Percentiles rank a stretch among this genome's conserved stretches.
Conservation (phyloP, 192 early-diverging fungal species). For the Umbelopsis sp. region DNA sequence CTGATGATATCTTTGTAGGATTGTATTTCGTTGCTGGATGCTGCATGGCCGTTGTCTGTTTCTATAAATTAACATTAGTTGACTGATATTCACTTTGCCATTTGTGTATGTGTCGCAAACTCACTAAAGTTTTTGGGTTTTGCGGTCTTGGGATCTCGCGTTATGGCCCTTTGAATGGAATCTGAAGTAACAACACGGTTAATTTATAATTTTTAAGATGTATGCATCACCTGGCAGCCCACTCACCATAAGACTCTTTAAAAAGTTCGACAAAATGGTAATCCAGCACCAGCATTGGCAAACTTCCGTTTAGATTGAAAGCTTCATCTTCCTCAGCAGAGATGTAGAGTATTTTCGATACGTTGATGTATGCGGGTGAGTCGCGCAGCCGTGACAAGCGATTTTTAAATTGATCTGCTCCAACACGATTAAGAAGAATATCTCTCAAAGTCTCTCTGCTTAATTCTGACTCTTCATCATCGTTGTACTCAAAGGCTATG, state of each 20-base stretch:
- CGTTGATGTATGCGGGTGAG: conserved; percentile 77
- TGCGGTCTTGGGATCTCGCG: conserved; percentile 32
- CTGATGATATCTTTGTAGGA: conserved; percentile 9
- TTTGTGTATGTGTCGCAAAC: not conserved
- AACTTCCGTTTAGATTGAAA: conserved; percentile 37
- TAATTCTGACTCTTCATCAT: conserved; percentile 77
- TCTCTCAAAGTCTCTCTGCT: conserved; percentile 71
- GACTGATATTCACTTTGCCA: not conserved
- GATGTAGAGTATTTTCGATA: conserved; percentile 65
- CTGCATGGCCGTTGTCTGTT: not conserved
- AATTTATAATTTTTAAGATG: conserved; percentile 27
- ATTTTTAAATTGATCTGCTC: conserved; percentile 82
- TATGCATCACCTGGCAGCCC: conserved; percentile 17
- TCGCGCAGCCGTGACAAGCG: conserved; percentile 86
- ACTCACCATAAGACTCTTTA: conserved; percentile 77
- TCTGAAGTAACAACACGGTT: conserved; percentile 37
- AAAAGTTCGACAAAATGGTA: conserved; percentile 83
- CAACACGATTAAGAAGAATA: conserved; percentile 85
- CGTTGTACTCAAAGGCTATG: conserved; percentile 87
- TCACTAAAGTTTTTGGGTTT: conserved; percentile 17
- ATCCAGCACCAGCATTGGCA: conserved; percentile 82
- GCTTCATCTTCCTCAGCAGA: conserved; percentile 61
- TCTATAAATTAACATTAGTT: not conserved
- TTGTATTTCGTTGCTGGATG: conserved; percentile 11
- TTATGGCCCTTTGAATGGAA: conserved; percentile 47